phyloP scores from a whole-genome alignment of 2,329 filamentous ascomycete genomes.

The Trichophyton simii region DNA sequence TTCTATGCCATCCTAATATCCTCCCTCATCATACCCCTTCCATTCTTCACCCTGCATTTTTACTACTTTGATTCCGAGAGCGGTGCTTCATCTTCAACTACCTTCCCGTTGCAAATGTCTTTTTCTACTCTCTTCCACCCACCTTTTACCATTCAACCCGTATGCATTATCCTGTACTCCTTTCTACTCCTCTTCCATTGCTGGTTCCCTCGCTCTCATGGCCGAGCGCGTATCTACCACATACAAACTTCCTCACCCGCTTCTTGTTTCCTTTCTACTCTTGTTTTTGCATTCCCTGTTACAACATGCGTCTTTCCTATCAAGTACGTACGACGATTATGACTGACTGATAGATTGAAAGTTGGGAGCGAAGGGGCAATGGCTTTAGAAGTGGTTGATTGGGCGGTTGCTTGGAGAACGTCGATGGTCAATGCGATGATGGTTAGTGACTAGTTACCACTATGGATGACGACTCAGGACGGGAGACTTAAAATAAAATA shows the following conservation, averaged over 20 bases:
- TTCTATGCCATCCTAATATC: background rate
- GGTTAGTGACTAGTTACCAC: background rate
- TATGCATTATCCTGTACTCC: background rate
- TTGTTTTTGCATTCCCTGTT: background rate
- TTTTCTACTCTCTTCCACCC: no score
- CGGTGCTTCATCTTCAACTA: no score
- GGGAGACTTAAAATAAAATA: background rate
- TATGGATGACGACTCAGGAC: no score
- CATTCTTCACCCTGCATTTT: no score
- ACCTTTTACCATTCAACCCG: background rate
- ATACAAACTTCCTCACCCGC: background rate
- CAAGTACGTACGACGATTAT: background rate
- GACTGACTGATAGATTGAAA: slow-evolving; percentile 2
- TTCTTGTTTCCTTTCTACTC: background rate
- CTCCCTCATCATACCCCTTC: no score
- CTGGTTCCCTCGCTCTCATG: background rate
- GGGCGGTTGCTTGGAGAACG: background rate
- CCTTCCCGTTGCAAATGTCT: background rate
- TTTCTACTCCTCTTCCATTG: background rate
- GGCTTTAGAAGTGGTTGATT: background rate
- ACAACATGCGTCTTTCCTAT: background rate
- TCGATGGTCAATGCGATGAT: background rate
- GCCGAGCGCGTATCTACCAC: background rate
- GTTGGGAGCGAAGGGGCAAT: background rate
- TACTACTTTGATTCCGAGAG: no score